Percentiles rank a stretch among this genome's conserved stretches.
Conservation (phyloP, 2,329 filamentous ascomycete species). For the Blastomyces gilchristii region DNA sequence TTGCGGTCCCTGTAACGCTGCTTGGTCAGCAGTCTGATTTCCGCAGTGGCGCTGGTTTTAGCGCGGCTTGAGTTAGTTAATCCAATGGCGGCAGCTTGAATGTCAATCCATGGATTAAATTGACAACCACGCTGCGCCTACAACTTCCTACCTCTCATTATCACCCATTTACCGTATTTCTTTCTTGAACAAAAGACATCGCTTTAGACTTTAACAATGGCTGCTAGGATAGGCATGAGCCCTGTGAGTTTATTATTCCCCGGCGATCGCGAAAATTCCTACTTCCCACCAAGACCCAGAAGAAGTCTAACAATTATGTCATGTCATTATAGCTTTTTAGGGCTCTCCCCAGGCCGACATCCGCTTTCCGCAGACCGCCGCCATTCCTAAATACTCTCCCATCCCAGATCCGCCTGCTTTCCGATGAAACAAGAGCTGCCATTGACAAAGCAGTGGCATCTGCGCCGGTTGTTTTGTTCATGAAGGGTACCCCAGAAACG, state of each 20-base stretch:
- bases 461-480: conserved; percentile 91
- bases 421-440: conserved; percentile 64
- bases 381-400: conserved; percentile 6
- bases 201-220: neutral
- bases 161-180: neutral
- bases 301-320: neutral
- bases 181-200: neutral
- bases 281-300: neutral
- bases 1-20: too few species aligned
- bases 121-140: neutral
- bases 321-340: conserved; percentile 1
- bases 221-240: neutral
- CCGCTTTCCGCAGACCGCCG: neutral
- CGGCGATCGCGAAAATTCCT: neutral
- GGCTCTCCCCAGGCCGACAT: conserved; percentile 6
- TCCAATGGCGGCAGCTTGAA: too few species aligned
- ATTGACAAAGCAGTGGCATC: conserved; percentile 85
- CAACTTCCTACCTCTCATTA: neutral
- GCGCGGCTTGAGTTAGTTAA: too few species aligned
- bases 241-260: neutral
- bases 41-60: too few species aligned
- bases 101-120: neutral
- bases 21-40: too few species aligned
- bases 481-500: conserved; percentile 96
- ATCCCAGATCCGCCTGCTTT: conserved; percentile 47